Evolutionary conservation across 2,329 filamentous ascomycete species (phyloP).

Genomic region (Xylariaceae sp.): DNA sequence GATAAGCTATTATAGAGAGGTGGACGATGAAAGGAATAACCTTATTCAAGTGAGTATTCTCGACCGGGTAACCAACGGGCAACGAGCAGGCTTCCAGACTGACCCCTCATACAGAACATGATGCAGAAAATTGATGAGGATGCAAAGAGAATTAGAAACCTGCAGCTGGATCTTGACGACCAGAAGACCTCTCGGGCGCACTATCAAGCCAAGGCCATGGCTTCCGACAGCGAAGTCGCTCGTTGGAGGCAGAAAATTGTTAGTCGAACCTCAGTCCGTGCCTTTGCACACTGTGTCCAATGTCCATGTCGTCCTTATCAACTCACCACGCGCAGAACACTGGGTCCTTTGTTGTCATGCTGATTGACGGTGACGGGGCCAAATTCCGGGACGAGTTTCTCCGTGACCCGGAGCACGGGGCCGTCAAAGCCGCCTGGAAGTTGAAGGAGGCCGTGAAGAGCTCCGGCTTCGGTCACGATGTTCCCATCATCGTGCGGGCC

Average conservation of each 20-base stretch:
- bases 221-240: slow-evolving; percentile 20
- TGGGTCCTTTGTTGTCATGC: slow-evolving; percentile 30
- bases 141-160: slow-evolving; percentile 23
- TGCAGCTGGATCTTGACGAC: slow-evolving; percentile 27
- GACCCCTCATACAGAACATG: slow-evolving; percentile 20
- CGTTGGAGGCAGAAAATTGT: slow-evolving; percentile 24
- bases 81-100: slow-evolving; percentile 8
- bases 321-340: slow-evolving; percentile 22
- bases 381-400: slow-evolving; percentile 32
- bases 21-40: slow-evolving; percentile 25
- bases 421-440: slow-evolving; percentile 27
- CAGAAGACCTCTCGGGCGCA: slow-evolving; percentile 24
- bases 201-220: slow-evolving; percentile 22
- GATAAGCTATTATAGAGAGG: slow-evolving; percentile 23
- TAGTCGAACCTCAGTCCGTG: slow-evolving; percentile 13
- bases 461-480: slow-evolving; percentile 22
- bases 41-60: slow-evolving; percentile 26
- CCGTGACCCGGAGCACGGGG: slow-evolving; percentile 25
- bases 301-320: slow-evolving; percentile 8
- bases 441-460: slow-evolving; percentile 30
- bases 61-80: not conserved
- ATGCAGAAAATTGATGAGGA: slow-evolving; percentile 23
- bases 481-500: slow-evolving; percentile 30
- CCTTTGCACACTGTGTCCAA: no score
- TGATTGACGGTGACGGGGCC: slow-evolving; percentile 33